A percentile compares a stretch with the other conserved stretches of the same genome.
phyloP scores from a whole-genome alignment of 176 grass and related monocot species.

The Metroxylon sagu region DNA sequence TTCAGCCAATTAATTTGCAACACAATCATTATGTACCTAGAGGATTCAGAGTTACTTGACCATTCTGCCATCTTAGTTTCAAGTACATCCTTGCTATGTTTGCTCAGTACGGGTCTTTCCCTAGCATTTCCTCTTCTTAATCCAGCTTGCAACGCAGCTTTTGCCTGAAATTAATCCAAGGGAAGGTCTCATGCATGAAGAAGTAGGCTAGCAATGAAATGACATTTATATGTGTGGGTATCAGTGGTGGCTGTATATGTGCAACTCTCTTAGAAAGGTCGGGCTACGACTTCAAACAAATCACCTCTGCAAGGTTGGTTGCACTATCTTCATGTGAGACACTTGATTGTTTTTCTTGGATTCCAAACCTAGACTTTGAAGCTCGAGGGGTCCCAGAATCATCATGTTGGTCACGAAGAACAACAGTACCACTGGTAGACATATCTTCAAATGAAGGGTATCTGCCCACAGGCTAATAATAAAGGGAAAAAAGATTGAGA shows the following conservation, averaged over 20 bases:
- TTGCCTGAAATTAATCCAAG: conserved; percentile 52
- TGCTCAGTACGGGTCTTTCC: conserved; percentile 50
- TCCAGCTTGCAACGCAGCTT: conserved; percentile 75
- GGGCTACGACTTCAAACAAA: too few species aligned
- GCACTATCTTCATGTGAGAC: conserved; percentile 81
- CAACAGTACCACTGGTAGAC: conserved; percentile 60
- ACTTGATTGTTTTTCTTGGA: conserved; percentile 78
- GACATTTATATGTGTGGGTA: too few species aligned
- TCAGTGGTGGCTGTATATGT: too few species aligned
- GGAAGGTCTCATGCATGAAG: too few species aligned
- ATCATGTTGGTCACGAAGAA: conserved; percentile 52
- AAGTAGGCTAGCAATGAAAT: too few species aligned
- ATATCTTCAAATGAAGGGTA: conserved; percentile 75
- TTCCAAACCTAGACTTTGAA: conserved; percentile 77
- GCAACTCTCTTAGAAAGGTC: too few species aligned
- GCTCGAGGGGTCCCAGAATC: conserved; percentile 69
- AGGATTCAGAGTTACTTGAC: conserved; percentile 39
- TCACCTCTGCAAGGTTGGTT: conserved; percentile 89
- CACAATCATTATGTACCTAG: conserved; percentile 33
- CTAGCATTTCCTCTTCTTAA: conserved; percentile 85
- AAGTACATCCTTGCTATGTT: conserved; percentile 55
- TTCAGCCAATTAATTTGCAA: too few species aligned
- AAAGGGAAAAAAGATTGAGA: conserved; percentile 30
- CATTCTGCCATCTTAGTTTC: conserved; percentile 52
- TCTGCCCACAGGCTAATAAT: conserved; percentile 67